Conservation (phyloP, 1,139 yeast species). For the Lizanozyma gosingica region DNA sequence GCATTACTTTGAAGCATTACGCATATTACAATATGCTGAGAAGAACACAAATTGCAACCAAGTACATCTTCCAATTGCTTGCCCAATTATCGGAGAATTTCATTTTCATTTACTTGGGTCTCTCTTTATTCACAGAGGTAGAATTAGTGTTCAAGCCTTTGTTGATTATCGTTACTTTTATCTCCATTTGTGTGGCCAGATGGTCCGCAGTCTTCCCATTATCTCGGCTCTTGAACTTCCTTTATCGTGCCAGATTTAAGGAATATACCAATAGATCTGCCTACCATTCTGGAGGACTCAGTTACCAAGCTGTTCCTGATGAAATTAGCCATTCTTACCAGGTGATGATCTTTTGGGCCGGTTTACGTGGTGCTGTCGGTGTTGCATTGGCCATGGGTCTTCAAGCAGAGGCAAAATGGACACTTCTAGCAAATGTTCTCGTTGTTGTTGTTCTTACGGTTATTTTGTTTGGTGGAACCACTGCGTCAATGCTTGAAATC, state of each 20-base stretch:
- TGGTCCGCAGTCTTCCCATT: slow-evolving; percentile 98
- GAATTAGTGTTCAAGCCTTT: slow-evolving; percentile 91
- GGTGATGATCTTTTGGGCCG: slow-evolving; percentile 99
- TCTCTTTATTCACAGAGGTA: slow-evolving; percentile 91
- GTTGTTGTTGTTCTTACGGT: slow-evolving; percentile 96
- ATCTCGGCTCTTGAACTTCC: slow-evolving; percentile 75
- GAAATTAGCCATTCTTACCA: slow-evolving; percentile 94
- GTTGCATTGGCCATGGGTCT: slow-evolving; percentile 97
- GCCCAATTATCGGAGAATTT: slow-evolving; percentile 96
- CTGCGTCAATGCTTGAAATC: slow-evolving; percentile 95
- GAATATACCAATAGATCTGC: slow-evolving; percentile 25
- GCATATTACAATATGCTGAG: slow-evolving; percentile 97
- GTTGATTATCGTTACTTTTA: slow-evolving; percentile 79
- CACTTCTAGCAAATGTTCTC: slow-evolving; percentile 84
- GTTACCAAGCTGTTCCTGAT: slow-evolving; percentile 49
- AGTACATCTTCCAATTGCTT: slow-evolving; percentile 83
- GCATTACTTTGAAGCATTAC: slow-evolving; percentile 92
- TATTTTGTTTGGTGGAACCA: slow-evolving; percentile 94
- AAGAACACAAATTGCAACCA: slow-evolving; percentile 92
- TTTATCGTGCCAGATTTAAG: slow-evolving; percentile 49
- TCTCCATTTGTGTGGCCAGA: slow-evolving; percentile 88
- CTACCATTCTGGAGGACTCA: slow-evolving; percentile 28
- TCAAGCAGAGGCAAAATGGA: slow-evolving; percentile 88
- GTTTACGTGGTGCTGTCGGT: slow-evolving; percentile 97
- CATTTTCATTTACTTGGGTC: slow-evolving; percentile 89